phyloP scores from a whole-genome alignment of 768 basidiomycete species.

The Neoboletus brunneissimus region DNA sequence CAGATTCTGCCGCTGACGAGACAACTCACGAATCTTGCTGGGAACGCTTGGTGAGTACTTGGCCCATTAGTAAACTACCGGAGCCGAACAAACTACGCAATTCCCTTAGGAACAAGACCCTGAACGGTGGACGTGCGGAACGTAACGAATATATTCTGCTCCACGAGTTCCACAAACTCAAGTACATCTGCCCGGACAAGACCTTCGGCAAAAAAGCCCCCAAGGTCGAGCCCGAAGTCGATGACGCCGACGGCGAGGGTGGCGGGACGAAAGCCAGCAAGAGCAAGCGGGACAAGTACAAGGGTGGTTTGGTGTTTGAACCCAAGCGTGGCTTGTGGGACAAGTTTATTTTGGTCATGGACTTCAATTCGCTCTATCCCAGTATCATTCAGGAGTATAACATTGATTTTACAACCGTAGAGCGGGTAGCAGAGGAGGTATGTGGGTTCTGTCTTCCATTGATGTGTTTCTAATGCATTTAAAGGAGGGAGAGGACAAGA shows the following conservation, averaged over 20 bases:
- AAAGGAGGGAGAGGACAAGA: constrained; percentile 71
- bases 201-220: constrained; percentile 72
- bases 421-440: constrained; percentile 60
- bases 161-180: constrained; percentile 94
- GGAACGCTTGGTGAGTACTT: constrained; percentile 83
- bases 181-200: constrained; percentile 97
- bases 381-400: constrained; percentile 99
- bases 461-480: neutral
- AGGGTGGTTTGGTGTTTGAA: constrained; percentile 96
- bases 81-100: neutral
- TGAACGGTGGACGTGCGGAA: constrained; percentile 97
- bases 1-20: constrained; percentile 90
- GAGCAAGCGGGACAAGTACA: constrained; percentile 89
- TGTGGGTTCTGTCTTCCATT: constrained; percentile 14
- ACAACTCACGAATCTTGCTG: constrained; percentile 93
- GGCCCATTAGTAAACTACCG: neutral
- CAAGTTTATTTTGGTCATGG: constrained; percentile 97
- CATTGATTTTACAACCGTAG: constrained; percentile 97
- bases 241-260: constrained; percentile 52
- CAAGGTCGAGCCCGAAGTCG: constrained; percentile 49
- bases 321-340: constrained; percentile 97
- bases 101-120: constrained; percentile 81
- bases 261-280: constrained; percentile 50
- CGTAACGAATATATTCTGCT: constrained; percentile 98
- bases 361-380: constrained; percentile 99